Evolutionary conservation across 306 rosid genomes (phyloP).

Genomic region (Casuarina cunninghamiana): DNA sequence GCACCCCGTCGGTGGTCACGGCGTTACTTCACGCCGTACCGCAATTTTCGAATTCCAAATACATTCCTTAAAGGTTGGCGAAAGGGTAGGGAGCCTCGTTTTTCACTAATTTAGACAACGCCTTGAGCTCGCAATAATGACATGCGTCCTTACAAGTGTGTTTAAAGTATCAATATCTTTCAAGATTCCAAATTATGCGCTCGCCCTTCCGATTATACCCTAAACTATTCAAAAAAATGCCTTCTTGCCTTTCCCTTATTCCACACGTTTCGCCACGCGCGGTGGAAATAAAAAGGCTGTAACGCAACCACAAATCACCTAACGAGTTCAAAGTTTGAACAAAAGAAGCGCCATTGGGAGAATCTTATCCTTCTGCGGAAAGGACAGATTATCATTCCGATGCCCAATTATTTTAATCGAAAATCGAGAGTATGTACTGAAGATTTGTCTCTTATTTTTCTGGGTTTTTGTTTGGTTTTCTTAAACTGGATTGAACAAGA

Average conservation of each 20-base stretch:
- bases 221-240: neutral
- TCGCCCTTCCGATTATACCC: neutral
- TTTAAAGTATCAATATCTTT: neutral
- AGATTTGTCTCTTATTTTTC: neutral
- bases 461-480: neutral
- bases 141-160: neutral
- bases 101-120: neutral
- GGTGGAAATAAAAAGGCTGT: no score
- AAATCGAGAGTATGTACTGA: neutral
- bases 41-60: neutral
- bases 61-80: neutral
- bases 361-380: neutral
- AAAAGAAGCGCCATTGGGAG: neutral
- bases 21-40: conserved; percentile 58
- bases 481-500: conserved; percentile 16
- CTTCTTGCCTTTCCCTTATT: no score
- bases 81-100: neutral
- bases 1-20: conserved; percentile 58
- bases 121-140: neutral
- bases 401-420: neutral
- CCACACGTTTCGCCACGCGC: no score
- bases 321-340: neutral
- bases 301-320: neutral
- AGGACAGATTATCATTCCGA: conserved; percentile 1
- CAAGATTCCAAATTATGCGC: neutral